Base-by-base conservation (phyloP, 2,329 filamentous ascomycete genomes). In the Claviceps pusilla region DNA sequence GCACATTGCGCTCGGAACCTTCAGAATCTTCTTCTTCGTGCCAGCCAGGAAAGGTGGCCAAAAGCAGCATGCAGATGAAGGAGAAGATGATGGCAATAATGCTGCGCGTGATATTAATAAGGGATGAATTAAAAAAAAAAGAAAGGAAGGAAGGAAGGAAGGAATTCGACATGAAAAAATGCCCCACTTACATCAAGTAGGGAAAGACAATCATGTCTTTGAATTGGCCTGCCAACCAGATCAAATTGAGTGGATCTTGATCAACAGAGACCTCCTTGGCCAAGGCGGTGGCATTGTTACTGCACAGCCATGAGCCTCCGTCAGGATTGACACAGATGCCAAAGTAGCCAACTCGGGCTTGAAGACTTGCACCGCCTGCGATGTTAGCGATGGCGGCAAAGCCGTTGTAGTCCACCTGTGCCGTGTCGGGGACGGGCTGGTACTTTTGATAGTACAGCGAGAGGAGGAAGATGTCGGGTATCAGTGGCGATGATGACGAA, bases 131-230 rank as follows among this genome's bases (percentile, higher is more conserved):
- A 2, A 24, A 24, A 24, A 24, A 24, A 24, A 24, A 24, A 24
- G 2, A 3, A 24, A 24, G 24, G 2, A 24, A 24, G 24, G 24
- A 24, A 24, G 24, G 24, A 24, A 24, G 24, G 24, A 24, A 24
- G 24, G 24, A 24, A 24, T 24, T 24, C 24, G 1, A 24, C 24
- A 24, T 24, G 24, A 24, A 24, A 24, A 24, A 24, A 24, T 35
- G 1, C 7, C 7, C 7, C 41, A 16, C 87, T 75, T 70, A 93
- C 86, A 98, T 84, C 24, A 98, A 74, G 66, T 97, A 98, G 10
- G 93, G 93, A 68, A 98, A 98, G 48, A 98, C 91, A 67, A 98
- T 93, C 72, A 90, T 91, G 69, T 97, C 89, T 71, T 97, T 97
- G 74, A 98, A 98, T 60, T 95, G 95, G 62, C 86, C 84, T 29